These are phyloP conservation scores for Globisporangium parvum DNA, from an alignment of 352 stramenopile genomes.

Conservation along the genomic window DNA sequence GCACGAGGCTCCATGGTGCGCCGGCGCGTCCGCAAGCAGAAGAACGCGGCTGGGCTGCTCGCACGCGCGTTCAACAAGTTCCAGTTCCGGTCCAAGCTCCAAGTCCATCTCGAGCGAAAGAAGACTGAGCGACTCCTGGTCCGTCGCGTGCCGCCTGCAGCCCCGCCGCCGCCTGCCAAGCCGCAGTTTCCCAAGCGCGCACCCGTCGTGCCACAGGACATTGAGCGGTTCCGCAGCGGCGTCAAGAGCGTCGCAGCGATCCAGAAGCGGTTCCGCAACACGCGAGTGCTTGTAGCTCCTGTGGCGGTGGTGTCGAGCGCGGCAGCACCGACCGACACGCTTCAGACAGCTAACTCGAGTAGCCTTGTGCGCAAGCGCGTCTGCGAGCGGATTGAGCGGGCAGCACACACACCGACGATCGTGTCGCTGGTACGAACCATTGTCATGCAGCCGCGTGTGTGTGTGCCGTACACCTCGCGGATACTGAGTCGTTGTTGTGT, in stretches of 20 bases:
- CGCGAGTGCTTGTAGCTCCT: neutral
- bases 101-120: constrained; percentile 18
- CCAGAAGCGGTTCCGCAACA: constrained; percentile 4
- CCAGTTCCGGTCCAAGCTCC: constrained; percentile 11
- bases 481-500: too few relatives aligned
- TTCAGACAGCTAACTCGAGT: too few relatives aligned
- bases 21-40: constrained; percentile 7
- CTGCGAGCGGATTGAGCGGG: constrained; percentile 9
- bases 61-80: constrained; percentile 14
- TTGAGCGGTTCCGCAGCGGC: constrained; percentile 3
- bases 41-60: constrained; percentile 4
- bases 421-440: constrained; percentile 27
- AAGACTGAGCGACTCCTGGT: constrained; percentile 9
- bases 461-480: too few relatives aligned
- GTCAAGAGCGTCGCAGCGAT: neutral
- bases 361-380: too few relatives aligned
- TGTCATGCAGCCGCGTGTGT: too few relatives aligned
- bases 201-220: neutral
- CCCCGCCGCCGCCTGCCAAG: neutral
- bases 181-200: neutral
- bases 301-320: neutral
- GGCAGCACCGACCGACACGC: neutral
- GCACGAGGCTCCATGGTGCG: constrained; percentile 7
- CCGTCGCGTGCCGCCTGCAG: neutral
- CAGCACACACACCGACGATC: constrained; percentile 10